Evolutionary conservation across 345 rosid genomes (phyloP).

Genomic region (Eucalyptus viminalis): DNA sequence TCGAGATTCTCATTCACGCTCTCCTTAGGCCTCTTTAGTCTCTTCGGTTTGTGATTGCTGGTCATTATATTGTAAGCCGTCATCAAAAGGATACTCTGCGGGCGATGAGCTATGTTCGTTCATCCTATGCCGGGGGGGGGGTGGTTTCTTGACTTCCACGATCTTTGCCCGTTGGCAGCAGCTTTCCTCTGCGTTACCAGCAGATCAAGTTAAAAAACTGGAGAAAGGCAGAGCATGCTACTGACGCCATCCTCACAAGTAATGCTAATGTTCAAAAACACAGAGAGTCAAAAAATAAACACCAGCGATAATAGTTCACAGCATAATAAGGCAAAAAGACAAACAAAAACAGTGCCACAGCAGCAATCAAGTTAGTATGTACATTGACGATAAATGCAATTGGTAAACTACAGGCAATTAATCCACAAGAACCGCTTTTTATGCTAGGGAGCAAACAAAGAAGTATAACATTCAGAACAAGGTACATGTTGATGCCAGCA

Average conservation of each 20-base stretch:
- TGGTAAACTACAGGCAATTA: not conserved
- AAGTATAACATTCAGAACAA: not conserved
- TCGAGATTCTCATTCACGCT: constrained; percentile 76
- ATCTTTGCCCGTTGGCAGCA: constrained; percentile 29
- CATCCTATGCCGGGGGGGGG: constrained; percentile 15
- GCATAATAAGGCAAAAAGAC: not conserved
- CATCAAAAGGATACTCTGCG: constrained; percentile 8
- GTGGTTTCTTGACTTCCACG: constrained; percentile 17
- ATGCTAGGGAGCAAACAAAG: not conserved
- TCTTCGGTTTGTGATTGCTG: constrained; percentile 43
- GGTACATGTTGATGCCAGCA: not conserved
- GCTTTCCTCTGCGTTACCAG: constrained; percentile 56
- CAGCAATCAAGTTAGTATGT: too few relatives aligned
- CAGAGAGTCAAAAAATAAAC: not conserved
- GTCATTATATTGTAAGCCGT: constrained; percentile 21
- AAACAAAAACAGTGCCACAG: not conserved
- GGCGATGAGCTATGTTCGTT: constrained; percentile 18
- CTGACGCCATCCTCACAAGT: not conserved
- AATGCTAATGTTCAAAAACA: not conserved
- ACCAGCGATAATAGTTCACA: not conserved
- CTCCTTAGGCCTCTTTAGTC: constrained; percentile 76
- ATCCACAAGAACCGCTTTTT: not conserved
- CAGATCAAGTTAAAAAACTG: not conserved
- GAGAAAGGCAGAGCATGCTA: not conserved
- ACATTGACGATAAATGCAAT: too few relatives aligned